Evolutionary conservation across 2,329 filamentous ascomycete species (phyloP).

Genomic region (Drechmeria coniospora): DNA sequence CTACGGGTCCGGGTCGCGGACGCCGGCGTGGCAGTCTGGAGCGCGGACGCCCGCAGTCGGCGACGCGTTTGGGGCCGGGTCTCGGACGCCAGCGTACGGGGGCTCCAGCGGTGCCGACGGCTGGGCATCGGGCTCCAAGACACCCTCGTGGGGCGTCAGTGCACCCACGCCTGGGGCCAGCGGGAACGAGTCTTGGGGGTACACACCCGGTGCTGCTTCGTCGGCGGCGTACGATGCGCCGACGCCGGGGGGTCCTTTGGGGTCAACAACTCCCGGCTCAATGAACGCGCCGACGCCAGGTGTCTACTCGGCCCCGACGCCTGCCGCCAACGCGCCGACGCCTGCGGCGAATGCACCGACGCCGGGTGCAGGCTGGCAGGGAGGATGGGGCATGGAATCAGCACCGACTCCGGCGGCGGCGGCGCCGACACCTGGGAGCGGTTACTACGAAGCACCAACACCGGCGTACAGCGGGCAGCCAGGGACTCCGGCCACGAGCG

Average conservation of each 20-base stretch:
- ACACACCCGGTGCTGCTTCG: conserved; percentile 33
- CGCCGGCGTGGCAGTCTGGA: conserved; percentile 65
- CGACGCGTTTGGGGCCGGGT: conserved; percentile 49
- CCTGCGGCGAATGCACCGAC: conserved; percentile 53
- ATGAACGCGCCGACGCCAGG: conserved; percentile 59
- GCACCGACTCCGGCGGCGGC: conserved; percentile 51
- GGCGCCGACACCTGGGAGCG: conserved; percentile 55
- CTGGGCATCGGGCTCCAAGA: conserved; percentile 58
- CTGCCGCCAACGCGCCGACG: conserved; percentile 47
- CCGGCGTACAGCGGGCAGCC: conserved; percentile 40
- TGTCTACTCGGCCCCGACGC: conserved; percentile 49
- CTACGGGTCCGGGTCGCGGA: conserved; percentile 59
- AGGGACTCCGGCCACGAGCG: conserved; percentile 47
- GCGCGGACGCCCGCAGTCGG: conserved; percentile 51
- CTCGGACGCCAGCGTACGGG: conserved; percentile 51
- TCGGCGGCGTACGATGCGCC: conserved; percentile 51
- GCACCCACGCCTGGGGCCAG: conserved; percentile 43
- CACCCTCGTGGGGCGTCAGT: conserved; percentile 53
- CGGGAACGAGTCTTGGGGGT: conserved; percentile 44
- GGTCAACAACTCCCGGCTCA: conserved; percentile 46
- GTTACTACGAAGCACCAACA: conserved; percentile 49
- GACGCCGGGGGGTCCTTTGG: conserved; percentile 43
- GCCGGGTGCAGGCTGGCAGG: conserved; percentile 47
- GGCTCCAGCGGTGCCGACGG: conserved; percentile 31
- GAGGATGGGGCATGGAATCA: conserved; percentile 43